Evolutionary conservation across 805 yeast species (phyloP).

Genomic region (Metahyphopichia silvanorum): DNA sequence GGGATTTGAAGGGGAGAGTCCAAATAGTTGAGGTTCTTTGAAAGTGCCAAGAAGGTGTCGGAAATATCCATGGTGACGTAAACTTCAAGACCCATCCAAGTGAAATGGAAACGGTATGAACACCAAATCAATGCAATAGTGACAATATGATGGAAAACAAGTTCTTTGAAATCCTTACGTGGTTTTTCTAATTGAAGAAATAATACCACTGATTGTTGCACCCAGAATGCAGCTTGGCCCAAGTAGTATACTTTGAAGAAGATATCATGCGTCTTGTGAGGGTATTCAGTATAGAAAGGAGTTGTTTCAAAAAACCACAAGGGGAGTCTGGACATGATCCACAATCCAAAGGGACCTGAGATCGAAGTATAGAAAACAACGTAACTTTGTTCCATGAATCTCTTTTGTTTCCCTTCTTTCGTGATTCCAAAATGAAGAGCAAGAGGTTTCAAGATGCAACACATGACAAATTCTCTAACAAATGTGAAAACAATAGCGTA

Average conservation of each 20-base stretch:
- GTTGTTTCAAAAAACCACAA: constrained; percentile 88
- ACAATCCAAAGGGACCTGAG: constrained; percentile 83
- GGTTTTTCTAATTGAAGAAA: constrained; percentile 88
- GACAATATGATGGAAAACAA: constrained; percentile 89
- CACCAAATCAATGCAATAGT: constrained; percentile 84
- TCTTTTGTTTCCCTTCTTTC: constrained; percentile 54
- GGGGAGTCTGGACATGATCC: constrained; percentile 77
- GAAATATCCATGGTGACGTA: constrained; percentile 96
- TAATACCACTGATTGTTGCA: constrained; percentile 87
- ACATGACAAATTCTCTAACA: constrained; percentile 88
- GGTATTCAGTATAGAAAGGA: constrained; percentile 75
- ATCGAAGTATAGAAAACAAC: constrained; percentile 75
- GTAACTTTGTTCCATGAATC: constrained; percentile 94
- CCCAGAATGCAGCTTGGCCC: constrained; percentile 96
- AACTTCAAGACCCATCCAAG: constrained; percentile 90
- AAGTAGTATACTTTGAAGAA: constrained; percentile 79
- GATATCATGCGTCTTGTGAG: constrained; percentile 72
- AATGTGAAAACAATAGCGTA: constrained; percentile 88
- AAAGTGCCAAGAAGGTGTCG: constrained; percentile 79
- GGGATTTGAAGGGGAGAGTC: constrained; percentile 63
- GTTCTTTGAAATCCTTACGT: constrained; percentile 87
- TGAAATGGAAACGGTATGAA: constrained; percentile 91
- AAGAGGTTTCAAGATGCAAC: constrained; percentile 68
- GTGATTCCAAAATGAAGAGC: constrained; percentile 54
- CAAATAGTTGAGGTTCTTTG: constrained; percentile 85